A percentile compares a stretch with the other conserved stretches of the same genome.
Conservation (phyloP, 768 basidiomycete species). For the Leucocoprinus leucothites region DNA sequence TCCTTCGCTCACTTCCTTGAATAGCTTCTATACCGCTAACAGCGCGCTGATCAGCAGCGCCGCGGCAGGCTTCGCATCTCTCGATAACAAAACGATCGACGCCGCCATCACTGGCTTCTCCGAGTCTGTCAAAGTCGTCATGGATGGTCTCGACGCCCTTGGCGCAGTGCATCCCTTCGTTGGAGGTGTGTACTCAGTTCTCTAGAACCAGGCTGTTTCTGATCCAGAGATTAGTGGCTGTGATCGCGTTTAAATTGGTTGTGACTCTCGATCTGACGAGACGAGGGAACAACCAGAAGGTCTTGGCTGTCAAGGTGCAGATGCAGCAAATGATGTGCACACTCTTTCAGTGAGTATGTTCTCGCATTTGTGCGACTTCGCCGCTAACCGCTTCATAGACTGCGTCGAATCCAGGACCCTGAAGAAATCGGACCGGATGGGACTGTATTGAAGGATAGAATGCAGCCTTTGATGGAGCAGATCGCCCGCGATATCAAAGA, state of each 20-base stretch:
- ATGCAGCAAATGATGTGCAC: constrained; percentile 49
- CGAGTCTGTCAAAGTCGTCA: constrained; percentile 25
- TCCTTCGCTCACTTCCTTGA: constrained; percentile 8
- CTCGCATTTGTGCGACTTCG: neutral
- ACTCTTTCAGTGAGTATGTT: constrained; percentile 38
- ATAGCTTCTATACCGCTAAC: constrained; percentile 23
- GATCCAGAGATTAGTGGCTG: constrained; percentile 30
- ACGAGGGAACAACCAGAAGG: constrained; percentile 49
- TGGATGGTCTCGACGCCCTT: constrained; percentile 31
- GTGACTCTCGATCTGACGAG: constrained; percentile 45
- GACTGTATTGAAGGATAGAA: constrained; percentile 24
- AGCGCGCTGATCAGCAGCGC: neutral
- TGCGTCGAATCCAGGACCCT: constrained; percentile 25
- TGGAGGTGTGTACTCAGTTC: constrained; percentile 22
- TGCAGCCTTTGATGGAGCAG: constrained; percentile 22
- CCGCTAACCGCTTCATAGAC: constrained; percentile 16
- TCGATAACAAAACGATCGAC: constrained; percentile 21
- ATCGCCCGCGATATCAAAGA: constrained; percentile 39
- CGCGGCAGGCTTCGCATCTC: constrained; percentile 13
- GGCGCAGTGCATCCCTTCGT: constrained; percentile 36
- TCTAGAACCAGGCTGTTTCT: neutral
- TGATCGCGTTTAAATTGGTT: constrained; percentile 47
- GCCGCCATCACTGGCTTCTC: constrained; percentile 23
- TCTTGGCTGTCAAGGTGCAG: constrained; percentile 40
- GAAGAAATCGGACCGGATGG: constrained; percentile 29